Conservation (phyloP, 768 basidiomycete genomes). For the Leccinum obscurum region DNA sequence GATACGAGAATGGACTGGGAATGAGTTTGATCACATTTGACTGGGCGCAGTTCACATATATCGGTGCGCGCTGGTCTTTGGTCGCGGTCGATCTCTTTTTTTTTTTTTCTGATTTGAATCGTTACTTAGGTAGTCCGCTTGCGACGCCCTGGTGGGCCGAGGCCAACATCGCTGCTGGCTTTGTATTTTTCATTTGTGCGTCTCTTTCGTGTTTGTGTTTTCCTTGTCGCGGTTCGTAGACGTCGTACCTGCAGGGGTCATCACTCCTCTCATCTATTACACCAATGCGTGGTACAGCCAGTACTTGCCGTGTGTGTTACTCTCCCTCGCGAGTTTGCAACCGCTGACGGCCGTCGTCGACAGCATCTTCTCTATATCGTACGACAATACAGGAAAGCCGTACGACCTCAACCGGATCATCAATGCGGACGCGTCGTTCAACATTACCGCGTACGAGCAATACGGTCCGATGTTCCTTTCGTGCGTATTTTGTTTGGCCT, state of each 20-base stretch:
- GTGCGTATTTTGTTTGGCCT: conserved; percentile 9
- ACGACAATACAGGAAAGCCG: conserved; percentile 54
- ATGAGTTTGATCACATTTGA: conserved; percentile 82
- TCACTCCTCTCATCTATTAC: conserved; percentile 65
- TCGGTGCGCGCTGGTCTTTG: conserved; percentile 14
- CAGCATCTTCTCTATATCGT: conserved; percentile 62
- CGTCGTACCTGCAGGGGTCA: conserved; percentile 41
- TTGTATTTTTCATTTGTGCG: conserved; percentile 68
- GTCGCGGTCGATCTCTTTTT: not conserved
- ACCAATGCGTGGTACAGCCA: conserved; percentile 62
- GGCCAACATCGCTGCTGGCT: conserved; percentile 63
- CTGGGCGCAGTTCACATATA: conserved; percentile 64
- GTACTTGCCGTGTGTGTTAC: conserved; percentile 45
- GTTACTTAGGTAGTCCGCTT: conserved; percentile 47
- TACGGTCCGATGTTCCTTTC: conserved; percentile 68
- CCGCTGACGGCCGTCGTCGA: conserved; percentile 3
- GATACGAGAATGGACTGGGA: conserved; percentile 53
- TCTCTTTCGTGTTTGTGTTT: conserved; percentile 27
- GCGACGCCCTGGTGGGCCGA: conserved; percentile 85
- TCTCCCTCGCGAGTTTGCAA: not conserved
- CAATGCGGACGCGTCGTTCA: conserved; percentile 53
- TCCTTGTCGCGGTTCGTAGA: conserved; percentile 51
- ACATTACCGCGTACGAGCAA: conserved; percentile 50
- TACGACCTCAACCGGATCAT: conserved; percentile 64
- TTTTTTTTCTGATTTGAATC: too few species aligned